A percentile compares a stretch with the other conserved stretches of the same genome.
phyloP scores from a whole-genome alignment of 345 rosid genomes.

The Jatropha curcas region DNA sequence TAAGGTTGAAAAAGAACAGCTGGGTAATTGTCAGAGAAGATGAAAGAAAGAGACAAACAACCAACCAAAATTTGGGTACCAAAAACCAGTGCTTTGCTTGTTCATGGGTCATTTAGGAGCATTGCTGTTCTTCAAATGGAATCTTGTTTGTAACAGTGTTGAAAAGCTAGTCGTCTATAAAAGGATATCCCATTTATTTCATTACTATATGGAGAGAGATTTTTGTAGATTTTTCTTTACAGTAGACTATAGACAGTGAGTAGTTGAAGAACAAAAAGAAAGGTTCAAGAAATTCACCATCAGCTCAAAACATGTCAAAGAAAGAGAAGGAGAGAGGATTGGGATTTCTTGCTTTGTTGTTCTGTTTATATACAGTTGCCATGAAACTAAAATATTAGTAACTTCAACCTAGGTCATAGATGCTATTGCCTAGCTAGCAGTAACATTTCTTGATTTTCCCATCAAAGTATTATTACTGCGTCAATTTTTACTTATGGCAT shows the following conservation, averaged over 20 bases:
- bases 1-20: constrained; percentile 19
- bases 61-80: not conserved
- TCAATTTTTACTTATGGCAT: too few relatives aligned
- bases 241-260: not conserved
- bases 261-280: not conserved
- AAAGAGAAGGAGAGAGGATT: not conserved
- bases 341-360: not conserved
- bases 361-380: not conserved
- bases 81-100: constrained; percentile 3
- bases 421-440: not conserved
- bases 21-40: constrained; percentile 17
- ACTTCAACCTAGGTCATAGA: not conserved
- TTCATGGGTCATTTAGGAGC: not conserved
- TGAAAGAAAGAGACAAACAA: constrained; percentile 17
- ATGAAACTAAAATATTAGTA: not conserved
- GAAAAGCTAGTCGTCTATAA: constrained; percentile 9
- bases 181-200: constrained; percentile 21
- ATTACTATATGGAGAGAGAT: constrained; percentile 23
- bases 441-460: too few relatives aligned
- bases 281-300: not conserved
- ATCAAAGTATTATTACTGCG: too few relatives aligned
- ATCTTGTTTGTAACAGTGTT: not conserved
- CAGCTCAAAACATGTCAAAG: not conserved
- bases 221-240: not conserved
- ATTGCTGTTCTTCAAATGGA: too few relatives aligned